A percentile compares a stretch with the other conserved stretches of the same genome.
phyloP scores from a whole-genome alignment of 305 asterid genomes.

The Coffea humblotiana region DNA sequence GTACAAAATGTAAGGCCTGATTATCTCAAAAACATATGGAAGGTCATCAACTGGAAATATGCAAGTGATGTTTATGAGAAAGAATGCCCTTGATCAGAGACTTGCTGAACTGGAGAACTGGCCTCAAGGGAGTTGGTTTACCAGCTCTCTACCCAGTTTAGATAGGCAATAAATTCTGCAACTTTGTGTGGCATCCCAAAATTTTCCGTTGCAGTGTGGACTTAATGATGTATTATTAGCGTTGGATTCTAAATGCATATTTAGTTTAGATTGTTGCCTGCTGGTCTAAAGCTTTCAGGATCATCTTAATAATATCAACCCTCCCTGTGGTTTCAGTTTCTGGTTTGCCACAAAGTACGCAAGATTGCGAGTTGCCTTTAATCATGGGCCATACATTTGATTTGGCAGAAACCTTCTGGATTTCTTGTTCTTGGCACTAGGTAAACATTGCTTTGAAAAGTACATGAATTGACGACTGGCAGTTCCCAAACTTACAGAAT shows the following conservation, averaged over 20 bases:
- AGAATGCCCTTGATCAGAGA: constrained; percentile 42
- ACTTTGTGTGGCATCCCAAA: background rate
- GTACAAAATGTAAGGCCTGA: constrained; percentile 95
- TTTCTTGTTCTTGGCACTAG: background rate
- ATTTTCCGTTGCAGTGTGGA: background rate
- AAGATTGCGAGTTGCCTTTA: background rate
- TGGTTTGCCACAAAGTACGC: background rate
- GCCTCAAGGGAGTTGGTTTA: background rate
- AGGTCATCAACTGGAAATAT: constrained; percentile 88
- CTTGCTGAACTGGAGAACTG: constrained; percentile 1
- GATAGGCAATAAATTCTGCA: background rate
- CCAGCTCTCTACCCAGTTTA: background rate
- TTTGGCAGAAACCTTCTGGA: background rate
- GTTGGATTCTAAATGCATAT: background rate
- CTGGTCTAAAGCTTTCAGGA: background rate
- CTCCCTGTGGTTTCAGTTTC: background rate
- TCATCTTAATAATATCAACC: background rate
- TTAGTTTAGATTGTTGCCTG: background rate
- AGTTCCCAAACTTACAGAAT: background rate
- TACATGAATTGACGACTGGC: background rate
- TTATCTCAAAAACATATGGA: constrained; percentile 91
- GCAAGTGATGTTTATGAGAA: constrained; percentile 74
- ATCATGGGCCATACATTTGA: background rate
- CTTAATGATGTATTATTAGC: background rate
- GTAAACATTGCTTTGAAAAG: background rate